A percentile compares a stretch with the other conserved stretches of the same genome.
Evolutionary conservation across 2,329 filamentous ascomycete species (phyloP).

Genomic region (Fusarium temperatum): DNA sequence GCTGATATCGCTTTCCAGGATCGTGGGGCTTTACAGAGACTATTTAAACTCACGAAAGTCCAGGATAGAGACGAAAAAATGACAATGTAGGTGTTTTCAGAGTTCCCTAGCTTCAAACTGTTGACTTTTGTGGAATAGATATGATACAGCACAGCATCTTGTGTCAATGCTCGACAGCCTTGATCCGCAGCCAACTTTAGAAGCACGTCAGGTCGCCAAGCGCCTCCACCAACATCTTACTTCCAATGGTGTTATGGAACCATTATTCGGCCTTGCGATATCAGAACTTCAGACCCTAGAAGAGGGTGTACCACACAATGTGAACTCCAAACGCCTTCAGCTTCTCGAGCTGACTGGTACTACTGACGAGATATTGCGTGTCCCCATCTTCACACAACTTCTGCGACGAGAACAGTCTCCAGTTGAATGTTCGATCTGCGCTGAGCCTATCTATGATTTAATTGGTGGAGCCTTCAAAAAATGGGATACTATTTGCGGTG

Average conservation of each 20-base stretch:
- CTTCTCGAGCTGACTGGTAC: background rate
- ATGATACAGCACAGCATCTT: background rate
- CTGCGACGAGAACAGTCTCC: background rate
- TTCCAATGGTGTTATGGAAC: background rate
- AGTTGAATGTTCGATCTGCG: background rate
- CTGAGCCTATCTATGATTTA: background rate
- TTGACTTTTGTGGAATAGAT: background rate
- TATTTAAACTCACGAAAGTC: background rate
- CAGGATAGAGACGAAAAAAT: background rate
- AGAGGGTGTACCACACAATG: background rate
- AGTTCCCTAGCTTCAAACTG: accelerated
- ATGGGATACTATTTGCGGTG: background rate
- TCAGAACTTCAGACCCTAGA: background rate
- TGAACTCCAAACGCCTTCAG: background rate
- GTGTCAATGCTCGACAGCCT: background rate
- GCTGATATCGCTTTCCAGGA: background rate
- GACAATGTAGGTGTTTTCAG: background rate
- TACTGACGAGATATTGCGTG: background rate
- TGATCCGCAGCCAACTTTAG: background rate
- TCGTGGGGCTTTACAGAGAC: background rate
- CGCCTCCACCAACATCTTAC: background rate
- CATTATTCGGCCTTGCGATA: background rate
- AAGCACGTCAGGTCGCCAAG: background rate
- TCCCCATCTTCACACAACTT: background rate
- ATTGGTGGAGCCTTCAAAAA: no score